Percentiles rank a stretch among this genome's conserved stretches.
Conservation (phyloP, 2,329 filamentous ascomycete species). For the Aspergillus awamori region DNA sequence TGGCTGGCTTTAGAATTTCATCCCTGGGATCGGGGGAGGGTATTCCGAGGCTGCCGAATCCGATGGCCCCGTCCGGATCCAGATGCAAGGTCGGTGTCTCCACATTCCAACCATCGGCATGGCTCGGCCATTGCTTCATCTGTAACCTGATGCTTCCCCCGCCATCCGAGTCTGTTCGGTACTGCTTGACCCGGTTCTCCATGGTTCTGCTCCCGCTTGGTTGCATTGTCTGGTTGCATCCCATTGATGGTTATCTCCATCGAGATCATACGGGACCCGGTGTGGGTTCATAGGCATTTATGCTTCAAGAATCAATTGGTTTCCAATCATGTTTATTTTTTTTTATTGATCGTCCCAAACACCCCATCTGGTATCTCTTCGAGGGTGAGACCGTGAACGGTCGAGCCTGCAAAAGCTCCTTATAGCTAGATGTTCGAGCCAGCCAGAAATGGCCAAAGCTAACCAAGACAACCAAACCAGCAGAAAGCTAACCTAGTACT, state of each 20-base stretch:
- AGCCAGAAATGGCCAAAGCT: neutral
- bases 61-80: neutral
- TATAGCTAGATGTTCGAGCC: neutral
- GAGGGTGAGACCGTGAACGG: neutral
- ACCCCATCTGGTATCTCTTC: too few relatives aligned
- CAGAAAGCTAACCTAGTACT: neutral
- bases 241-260: neutral
- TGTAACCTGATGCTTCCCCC: neutral
- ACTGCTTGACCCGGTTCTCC: too few relatives aligned
- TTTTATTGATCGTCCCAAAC: too few relatives aligned
- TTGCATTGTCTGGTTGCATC: neutral
- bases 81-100: neutral
- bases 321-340: too few relatives aligned
- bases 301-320: too few relatives aligned
- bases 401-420: neutral
- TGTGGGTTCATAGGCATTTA: neutral
- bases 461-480: neutral
- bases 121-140: neutral
- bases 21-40: neutral
- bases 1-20: neutral
- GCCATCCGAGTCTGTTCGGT: neutral
- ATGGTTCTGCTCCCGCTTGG: neutral
- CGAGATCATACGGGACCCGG: neutral
- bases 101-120: conserved; percentile 1
- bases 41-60: neutral